Conservation (phyloP, 2,329 filamentous ascomycete genomes). For the Aphanocladium album region DNA sequence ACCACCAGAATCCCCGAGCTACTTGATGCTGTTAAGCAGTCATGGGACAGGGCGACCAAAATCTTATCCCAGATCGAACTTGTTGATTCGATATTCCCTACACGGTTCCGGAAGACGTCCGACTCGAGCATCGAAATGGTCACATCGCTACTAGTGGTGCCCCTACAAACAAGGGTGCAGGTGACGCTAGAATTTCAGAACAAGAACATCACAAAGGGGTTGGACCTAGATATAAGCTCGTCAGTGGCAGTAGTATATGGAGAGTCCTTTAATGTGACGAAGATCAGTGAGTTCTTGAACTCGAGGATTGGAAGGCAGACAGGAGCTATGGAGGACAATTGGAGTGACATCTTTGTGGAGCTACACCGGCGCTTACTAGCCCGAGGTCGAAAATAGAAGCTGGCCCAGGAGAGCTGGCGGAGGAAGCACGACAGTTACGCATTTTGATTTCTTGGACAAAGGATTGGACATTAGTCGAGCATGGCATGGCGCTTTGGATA, state of each 20-base stretch:
- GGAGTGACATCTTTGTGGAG: slow-evolving; percentile 53
- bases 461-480: background rate
- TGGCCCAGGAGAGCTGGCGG: background rate
- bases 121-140: slow-evolving; percentile 62
- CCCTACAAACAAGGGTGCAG: slow-evolving; percentile 64
- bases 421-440: background rate
- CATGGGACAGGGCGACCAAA: slow-evolving; percentile 60
- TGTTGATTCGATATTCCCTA: slow-evolving; percentile 61
- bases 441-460: background rate
- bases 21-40: slow-evolving; percentile 52
- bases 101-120: slow-evolving; percentile 55
- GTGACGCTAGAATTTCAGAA: slow-evolving; percentile 53
- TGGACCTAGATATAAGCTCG: slow-evolving; percentile 50
- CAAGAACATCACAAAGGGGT: slow-evolving; percentile 38
- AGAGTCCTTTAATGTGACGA: slow-evolving; percentile 69
- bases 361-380: slow-evolving; percentile 51
- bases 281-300: slow-evolving; percentile 67
- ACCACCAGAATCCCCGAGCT: slow-evolving; percentile 53
- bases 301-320: slow-evolving; percentile 44
- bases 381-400: slow-evolving; percentile 44
- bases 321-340: slow-evolving; percentile 34
- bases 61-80: slow-evolving; percentile 57
- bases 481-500: background rate
- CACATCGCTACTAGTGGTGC: slow-evolving; percentile 56
- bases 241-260: slow-evolving; percentile 67